phyloP scores from a whole-genome alignment of 495 filamentous ascomycete genomes.

The Chaetomium cochliodes region DNA sequence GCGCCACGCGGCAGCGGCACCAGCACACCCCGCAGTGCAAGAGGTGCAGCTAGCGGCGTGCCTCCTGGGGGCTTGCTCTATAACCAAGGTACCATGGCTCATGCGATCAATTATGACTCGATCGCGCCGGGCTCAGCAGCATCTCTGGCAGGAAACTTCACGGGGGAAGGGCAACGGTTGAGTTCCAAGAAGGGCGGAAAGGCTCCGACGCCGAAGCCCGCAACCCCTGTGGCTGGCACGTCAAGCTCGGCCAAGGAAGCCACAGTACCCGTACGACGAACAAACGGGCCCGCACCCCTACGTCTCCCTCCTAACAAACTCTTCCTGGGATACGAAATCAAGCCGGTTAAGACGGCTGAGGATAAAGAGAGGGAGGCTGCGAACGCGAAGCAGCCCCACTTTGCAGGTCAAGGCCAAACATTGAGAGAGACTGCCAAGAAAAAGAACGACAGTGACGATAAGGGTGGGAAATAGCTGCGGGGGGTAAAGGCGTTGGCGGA shows the following conservation, averaged over 20 bases:
- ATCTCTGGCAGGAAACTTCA: constrained; percentile 71
- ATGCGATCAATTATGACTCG: constrained; percentile 93
- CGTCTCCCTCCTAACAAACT: constrained; percentile 83
- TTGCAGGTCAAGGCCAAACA: constrained; percentile 87
- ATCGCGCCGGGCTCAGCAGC: constrained; percentile 76
- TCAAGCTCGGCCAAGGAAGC: constrained; percentile 57
- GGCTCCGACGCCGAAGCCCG: constrained; percentile 72
- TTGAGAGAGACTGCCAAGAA: constrained; percentile 64
- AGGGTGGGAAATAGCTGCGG: constrained; percentile 36
- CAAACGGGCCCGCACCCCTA: constrained; percentile 81
- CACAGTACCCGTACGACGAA: constrained; percentile 47
- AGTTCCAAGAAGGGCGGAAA: constrained; percentile 78
- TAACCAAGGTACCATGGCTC: constrained; percentile 88
- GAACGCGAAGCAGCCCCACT: constrained; percentile 65
- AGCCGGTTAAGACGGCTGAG: constrained; percentile 76
- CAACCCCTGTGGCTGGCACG: constrained; percentile 71
- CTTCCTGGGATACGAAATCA: constrained; percentile 94
- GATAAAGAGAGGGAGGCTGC: constrained; percentile 65
- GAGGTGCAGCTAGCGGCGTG: constrained; percentile 43
- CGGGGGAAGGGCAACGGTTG: constrained; percentile 72
- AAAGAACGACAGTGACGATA: constrained; percentile 44
- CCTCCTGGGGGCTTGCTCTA: constrained; percentile 72
- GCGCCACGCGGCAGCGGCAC: constrained; percentile 55
- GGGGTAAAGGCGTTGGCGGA: constrained; percentile 29
- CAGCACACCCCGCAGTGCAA: constrained; percentile 55